A percentile compares a stretch with the other conserved stretches of the same genome.
These are phyloP conservation scores for Sporormia fimetaria DNA, from an alignment of 495 filamentous ascomycete genomes.

Conservation along the genomic window DNA sequence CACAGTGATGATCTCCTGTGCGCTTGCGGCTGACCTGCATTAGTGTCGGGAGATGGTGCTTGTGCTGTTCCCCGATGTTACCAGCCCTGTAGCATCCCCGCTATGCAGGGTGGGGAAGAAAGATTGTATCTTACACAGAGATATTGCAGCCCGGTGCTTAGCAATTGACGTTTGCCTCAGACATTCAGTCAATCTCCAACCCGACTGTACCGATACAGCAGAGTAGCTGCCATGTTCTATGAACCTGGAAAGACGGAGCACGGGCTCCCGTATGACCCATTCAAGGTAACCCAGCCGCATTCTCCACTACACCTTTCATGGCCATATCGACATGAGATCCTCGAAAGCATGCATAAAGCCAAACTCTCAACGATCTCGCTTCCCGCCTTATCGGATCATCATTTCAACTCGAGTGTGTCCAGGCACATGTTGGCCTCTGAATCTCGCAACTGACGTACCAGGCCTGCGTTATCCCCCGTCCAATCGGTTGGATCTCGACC, in stretches of 20 bases:
- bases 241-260: slow-evolving; percentile 26
- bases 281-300: slow-evolving; percentile 19
- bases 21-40: too few relatives aligned
- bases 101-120: too few relatives aligned
- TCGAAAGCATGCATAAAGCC: not conserved
- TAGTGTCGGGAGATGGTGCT: too few relatives aligned
- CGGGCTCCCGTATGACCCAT: slow-evolving; percentile 24
- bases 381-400: not conserved
- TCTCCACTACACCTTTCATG: not conserved
- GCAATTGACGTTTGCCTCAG: too few relatives aligned
- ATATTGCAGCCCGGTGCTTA: too few relatives aligned
- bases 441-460: slow-evolving; percentile 7
- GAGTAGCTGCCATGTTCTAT: slow-evolving; percentile 20
- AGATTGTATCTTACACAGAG: too few relatives aligned
- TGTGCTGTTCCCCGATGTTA: too few relatives aligned
- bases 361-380: not conserved
- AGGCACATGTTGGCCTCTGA: slow-evolving; percentile 2
- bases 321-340: not conserved
- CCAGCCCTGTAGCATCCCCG: too few relatives aligned
- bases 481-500: slow-evolving; percentile 36
- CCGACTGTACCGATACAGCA: too few relatives aligned
- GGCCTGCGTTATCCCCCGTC: slow-evolving; percentile 34
- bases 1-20: too few relatives aligned
- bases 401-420: slow-evolving; percentile 1
- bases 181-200: too few relatives aligned